Evolutionary conservation across 2,329 filamentous ascomycete species (phyloP).

Genomic region (Arthrinium phaeospermum): DNA sequence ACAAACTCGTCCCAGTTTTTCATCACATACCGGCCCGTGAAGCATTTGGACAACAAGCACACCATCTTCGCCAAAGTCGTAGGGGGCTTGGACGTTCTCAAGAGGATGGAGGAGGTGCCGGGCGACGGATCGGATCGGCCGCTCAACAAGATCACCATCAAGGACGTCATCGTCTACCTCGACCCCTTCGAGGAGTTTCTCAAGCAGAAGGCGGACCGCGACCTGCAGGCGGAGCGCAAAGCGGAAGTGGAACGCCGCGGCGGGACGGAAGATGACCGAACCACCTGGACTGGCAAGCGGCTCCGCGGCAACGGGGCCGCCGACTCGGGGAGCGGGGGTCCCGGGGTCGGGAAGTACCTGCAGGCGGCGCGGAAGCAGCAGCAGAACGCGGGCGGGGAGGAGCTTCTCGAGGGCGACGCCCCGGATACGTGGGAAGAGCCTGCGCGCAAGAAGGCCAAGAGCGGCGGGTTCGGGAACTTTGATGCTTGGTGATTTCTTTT

Average conservation of each 20-base stretch:
- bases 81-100: slow-evolving; percentile 74
- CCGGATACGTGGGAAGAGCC: slow-evolving; percentile 73
- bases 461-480: slow-evolving; percentile 90
- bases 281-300: slow-evolving; percentile 96
- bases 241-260: slow-evolving; percentile 68
- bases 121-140: slow-evolving; percentile 80
- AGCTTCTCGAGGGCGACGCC: slow-evolving; percentile 65
- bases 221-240: slow-evolving; percentile 61
- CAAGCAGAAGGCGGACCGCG: slow-evolving; percentile 71
- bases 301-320: slow-evolving; percentile 72
- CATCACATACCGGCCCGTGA: slow-evolving; percentile 83
- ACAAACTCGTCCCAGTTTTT: slow-evolving; percentile 97
- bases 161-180: slow-evolving; percentile 83
- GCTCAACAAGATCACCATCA: slow-evolving; percentile 77
- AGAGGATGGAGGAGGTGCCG: slow-evolving; percentile 76
- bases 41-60: slow-evolving; percentile 92
- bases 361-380: slow-evolving; percentile 58
- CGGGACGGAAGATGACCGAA: slow-evolving; percentile 83
- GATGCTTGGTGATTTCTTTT: slow-evolving; percentile 73
- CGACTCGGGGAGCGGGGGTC: slow-evolving; percentile 48
- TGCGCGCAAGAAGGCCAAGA: slow-evolving; percentile 79
- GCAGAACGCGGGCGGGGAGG: slow-evolving; percentile 52
- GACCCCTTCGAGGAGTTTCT: slow-evolving; percentile 96
- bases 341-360: slow-evolving; percentile 80
- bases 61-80: slow-evolving; percentile 94